These are phyloP conservation scores for Leishmania arabica DNA, from an alignment of 208 protist species.

Conservation along the genomic window DNA sequence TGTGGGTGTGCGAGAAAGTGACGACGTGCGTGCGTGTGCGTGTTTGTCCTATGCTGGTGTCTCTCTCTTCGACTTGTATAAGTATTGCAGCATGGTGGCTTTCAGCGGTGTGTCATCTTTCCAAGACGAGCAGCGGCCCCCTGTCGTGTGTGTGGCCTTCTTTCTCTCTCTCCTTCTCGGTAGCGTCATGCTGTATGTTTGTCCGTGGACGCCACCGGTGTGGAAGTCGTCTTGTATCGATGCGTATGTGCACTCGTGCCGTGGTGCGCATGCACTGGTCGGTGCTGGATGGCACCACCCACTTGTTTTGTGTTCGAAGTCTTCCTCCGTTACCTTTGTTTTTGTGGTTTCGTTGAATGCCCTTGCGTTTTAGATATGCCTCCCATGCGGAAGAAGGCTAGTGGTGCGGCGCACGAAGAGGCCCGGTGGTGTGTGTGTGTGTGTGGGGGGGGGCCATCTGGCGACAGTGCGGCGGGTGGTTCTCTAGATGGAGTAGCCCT, in stretches of 20 bases:
- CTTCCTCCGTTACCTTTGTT: neutral
- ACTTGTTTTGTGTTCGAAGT: neutral
- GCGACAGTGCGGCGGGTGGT: neutral
- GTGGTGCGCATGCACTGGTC: neutral
- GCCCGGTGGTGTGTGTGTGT: neutral
- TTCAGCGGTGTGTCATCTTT: neutral
- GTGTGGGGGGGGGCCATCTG: neutral
- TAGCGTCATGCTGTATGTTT: too few species aligned
- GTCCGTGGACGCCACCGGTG: neutral
- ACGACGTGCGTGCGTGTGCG: neutral
- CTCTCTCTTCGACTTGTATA: too few species aligned
- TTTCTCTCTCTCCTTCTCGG: too few species aligned
- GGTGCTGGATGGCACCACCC: neutral
- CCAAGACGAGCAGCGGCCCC: neutral
- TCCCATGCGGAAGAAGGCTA: too few species aligned
- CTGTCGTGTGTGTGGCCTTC: neutral
- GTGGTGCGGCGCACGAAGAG: neutral
- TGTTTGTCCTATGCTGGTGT: neutral
- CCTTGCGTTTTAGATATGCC: neutral
- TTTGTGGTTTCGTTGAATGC: neutral
- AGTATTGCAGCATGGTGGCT: neutral
- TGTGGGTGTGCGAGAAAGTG: neutral
- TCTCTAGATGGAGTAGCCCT: neutral
- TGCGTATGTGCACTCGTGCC: too few species aligned
- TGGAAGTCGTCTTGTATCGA: neutral